Base-by-base conservation (phyloP, 2,329 filamentous ascomycete genomes). In the Meredithiella fracta region DNA sequence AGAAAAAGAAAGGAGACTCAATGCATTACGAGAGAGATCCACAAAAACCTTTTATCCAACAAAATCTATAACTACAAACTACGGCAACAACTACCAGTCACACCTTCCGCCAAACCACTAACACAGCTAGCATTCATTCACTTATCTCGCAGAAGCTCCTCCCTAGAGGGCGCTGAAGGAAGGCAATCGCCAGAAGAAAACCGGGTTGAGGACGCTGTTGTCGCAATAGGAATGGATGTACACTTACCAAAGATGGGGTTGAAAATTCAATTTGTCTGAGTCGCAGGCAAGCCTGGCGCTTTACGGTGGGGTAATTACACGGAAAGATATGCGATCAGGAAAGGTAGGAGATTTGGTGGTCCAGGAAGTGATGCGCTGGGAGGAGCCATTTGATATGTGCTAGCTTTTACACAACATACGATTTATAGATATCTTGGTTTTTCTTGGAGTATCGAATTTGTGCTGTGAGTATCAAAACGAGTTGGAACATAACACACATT, bases 161-260 rank as follows among this genome's bases (percentile, higher is more conserved):
- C 26, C 37, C 20, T n/a, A 29, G 49, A 47, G 42, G 6, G 37
- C 29, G 42, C 40, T 26, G 47, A 42, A 47, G 44, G 44, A 20
- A 47, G 31, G 44, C 25, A 49, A 25, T 54, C 31, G n/a, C 53
- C 26, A 47, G 29, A 15, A 23, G 34, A 47, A 31, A 20, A 42
- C 29, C 51, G 14, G 15, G 47, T 23, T 31, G 20, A 26, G 25
- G 47, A 44, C 40, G 47, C 25, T 51, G 49, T 34, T 51, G 49
- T 7, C 49, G 23, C 22, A 49, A 22, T 22, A 38, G 51, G 31
- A 53, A 53, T 53, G 22, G 31, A 37, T 40, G 9, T 17, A 31
- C 29, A 29, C 25, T 55, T 34, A 20, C 26, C 20, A 52, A 58
- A 58, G 56, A 47, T 58, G 56, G 56, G 56, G 56, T 55, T 52